phyloP scores from a whole-genome alignment of 1,284 basidiomycete species.

The Phellopilus nigrolimitatus region DNA sequence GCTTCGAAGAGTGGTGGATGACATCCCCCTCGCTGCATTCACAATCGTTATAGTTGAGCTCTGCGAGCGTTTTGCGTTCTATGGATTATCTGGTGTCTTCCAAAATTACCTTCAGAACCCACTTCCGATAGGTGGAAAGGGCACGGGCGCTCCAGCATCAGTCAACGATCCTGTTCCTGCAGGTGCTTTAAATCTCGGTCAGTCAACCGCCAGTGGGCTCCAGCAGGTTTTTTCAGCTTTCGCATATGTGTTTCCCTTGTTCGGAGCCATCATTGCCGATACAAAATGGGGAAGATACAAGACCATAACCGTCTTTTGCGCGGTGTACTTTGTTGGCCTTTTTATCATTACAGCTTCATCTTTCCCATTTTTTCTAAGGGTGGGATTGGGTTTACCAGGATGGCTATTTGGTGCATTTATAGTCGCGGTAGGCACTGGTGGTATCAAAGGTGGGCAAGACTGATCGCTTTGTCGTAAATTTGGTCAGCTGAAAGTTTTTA shows the following conservation, averaged over 20 bases:
- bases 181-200: slow-evolving; percentile 38
- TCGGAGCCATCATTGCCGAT: slow-evolving; percentile 52
- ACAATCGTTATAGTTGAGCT: slow-evolving; percentile 46
- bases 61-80: slow-evolving; percentile 49
- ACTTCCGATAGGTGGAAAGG: slow-evolving; percentile 44
- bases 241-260: slow-evolving; percentile 42
- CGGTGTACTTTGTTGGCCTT: slow-evolving; percentile 34
- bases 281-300: slow-evolving; percentile 57
- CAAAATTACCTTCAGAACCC: slow-evolving; percentile 47
- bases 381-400: slow-evolving; percentile 16
- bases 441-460: slow-evolving; percentile 24
- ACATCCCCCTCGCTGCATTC: slow-evolving; percentile 38
- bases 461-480: slow-evolving; percentile 37
- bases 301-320: slow-evolving; percentile 48
- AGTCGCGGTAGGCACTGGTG: slow-evolving; percentile 34
- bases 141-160: slow-evolving; percentile 43
- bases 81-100: slow-evolving; percentile 42
- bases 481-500: slow-evolving; percentile 53
- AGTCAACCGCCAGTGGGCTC: slow-evolving; percentile 30
- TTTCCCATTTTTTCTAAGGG: slow-evolving; percentile 23
- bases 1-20: slow-evolving; percentile 42
- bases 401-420: slow-evolving; percentile 37
- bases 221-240: slow-evolving; percentile 44
- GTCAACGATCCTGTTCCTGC: slow-evolving; percentile 37
- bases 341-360: slow-evolving; percentile 5